These are phyloP conservation scores for Fraxinus greggii DNA, from an alignment of 305 asterid species.

Conservation along the genomic window DNA sequence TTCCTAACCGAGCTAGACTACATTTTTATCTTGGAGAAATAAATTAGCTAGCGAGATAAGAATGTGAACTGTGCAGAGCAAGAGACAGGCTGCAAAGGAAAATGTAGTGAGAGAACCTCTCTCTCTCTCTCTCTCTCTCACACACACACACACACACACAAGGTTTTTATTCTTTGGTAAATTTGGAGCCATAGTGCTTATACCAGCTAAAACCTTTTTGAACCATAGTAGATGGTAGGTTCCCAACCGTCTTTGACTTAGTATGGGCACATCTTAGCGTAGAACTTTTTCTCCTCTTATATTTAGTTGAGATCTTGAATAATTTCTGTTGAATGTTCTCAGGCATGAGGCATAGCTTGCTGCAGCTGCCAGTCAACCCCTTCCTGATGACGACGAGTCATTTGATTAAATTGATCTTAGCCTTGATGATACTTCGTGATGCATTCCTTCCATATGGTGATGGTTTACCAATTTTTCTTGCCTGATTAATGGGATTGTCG, in stretches of 20 bases:
- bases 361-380: slow-evolving; percentile 8
- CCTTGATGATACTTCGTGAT: neutral
- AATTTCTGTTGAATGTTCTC: neutral
- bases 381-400: neutral
- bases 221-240: neutral
- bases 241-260: neutral
- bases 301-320: neutral
- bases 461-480: neutral
- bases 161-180: too few species aligned
- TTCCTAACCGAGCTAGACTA: neutral
- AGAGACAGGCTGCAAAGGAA: slow-evolving; percentile 31
- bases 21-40: slow-evolving; percentile 20
- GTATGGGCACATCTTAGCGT: neutral
- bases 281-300: neutral
- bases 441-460: neutral
- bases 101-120: slow-evolving; percentile 24
- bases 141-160: slow-evolving; percentile 8
- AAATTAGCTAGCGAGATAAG: slow-evolving; percentile 33
- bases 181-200: too few species aligned
- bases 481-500: neutral
- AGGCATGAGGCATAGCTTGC: slow-evolving; percentile 5
- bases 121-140: slow-evolving; percentile 15
- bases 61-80: slow-evolving; percentile 33
- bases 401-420: neutral
- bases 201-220: neutral